Conservation (phyloP, 768 basidiomycete genomes). For the Kwoniella mangroviensis region DNA sequence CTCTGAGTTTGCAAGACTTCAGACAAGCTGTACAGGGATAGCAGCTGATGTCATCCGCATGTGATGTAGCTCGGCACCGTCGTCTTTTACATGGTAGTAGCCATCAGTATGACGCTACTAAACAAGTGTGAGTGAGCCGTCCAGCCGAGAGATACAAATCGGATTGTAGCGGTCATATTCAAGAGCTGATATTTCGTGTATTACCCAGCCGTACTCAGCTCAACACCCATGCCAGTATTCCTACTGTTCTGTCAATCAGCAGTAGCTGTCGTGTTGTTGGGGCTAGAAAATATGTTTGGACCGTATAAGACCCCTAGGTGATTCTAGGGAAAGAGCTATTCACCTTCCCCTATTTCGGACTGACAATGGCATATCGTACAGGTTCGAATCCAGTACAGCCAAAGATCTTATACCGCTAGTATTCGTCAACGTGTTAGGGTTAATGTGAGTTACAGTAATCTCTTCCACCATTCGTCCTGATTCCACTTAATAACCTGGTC, state of each 20-base stretch:
- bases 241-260: constrained; percentile 43
- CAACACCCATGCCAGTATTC: constrained; percentile 48
- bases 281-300: constrained; percentile 32
- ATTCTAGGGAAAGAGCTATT: neutral
- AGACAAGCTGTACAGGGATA: neutral
- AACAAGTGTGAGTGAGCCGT: constrained; percentile 39
- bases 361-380: constrained; percentile 23
- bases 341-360: too few relatives aligned
- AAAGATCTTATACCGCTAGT: constrained; percentile 79
- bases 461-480: neutral
- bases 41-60: neutral
- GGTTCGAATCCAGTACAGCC: constrained; percentile 68
- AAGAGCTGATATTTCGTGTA: neutral
- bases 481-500: too few relatives aligned
- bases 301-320: constrained; percentile 45
- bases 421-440: constrained; percentile 75
- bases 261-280: constrained; percentile 38
- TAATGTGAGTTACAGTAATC: constrained; percentile 66
- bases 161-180: neutral
- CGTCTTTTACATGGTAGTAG: constrained; percentile 47
- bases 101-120: constrained; percentile 48
- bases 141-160: neutral
- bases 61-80: constrained; percentile 40
- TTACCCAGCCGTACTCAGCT: constrained; percentile 42
- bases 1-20: neutral